These are phyloP conservation scores for Colletotrichum eleusines DNA, from an alignment of 2,329 filamentous ascomycete species.

Conservation along the genomic window DNA sequence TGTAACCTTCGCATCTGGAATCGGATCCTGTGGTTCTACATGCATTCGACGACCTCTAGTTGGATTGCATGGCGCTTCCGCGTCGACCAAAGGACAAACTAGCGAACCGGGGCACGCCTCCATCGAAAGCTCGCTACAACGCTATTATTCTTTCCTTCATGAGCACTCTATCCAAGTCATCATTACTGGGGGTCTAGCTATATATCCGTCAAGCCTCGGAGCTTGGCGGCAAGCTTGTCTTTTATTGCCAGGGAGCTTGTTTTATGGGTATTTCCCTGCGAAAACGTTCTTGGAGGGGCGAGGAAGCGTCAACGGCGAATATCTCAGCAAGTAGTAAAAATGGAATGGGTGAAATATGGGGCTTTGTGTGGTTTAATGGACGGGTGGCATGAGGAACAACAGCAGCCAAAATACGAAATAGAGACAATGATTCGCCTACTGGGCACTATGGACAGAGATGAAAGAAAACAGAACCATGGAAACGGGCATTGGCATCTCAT, in stretches of 20 bases:
- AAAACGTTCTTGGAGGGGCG: background rate
- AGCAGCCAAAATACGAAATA: too few relatives aligned
- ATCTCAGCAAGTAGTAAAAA: background rate
- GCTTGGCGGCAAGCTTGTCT: background rate
- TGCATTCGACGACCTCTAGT: background rate
- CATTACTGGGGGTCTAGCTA: background rate
- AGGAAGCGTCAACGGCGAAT: too few relatives aligned
- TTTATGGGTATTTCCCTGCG: background rate
- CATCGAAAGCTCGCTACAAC: background rate
- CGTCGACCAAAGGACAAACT: background rate
- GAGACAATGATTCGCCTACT: background rate
- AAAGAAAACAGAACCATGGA: background rate
- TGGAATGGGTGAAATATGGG: background rate
- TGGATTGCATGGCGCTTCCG: background rate
- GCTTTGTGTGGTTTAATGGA: background rate
- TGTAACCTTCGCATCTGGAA: background rate
- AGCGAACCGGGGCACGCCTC: background rate
- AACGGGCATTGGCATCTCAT: background rate
- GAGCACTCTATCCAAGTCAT: background rate
- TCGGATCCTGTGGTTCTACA: background rate
- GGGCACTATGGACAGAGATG: background rate
- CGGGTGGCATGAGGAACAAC: background rate
- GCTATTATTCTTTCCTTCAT: background rate
- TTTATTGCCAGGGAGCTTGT: background rate
- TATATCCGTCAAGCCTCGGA: background rate